Conservation (phyloP, 2,329 filamentous ascomycete species). For the Rhinocladiella mackenziei region DNA sequence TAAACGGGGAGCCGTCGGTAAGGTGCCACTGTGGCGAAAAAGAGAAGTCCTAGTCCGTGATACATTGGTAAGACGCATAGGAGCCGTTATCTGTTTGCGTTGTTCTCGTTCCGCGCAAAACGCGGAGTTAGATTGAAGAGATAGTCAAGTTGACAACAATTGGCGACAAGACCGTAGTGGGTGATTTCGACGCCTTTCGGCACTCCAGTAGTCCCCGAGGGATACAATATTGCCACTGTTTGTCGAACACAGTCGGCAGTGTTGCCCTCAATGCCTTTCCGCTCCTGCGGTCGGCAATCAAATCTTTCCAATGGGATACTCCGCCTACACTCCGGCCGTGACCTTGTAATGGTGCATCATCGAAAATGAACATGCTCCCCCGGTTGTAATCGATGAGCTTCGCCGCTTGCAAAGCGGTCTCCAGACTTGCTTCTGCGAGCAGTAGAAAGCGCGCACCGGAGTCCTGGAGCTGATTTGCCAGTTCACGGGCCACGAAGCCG, state of each 20-base stretch:
- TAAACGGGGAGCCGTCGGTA: constrained; percentile 68
- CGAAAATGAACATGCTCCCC: constrained; percentile 22
- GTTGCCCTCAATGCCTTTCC: too few species aligned
- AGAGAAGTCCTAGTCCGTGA: constrained; percentile 7
- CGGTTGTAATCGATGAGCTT: constrained; percentile 17
- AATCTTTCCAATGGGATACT: too few species aligned
- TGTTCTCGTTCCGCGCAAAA: too few species aligned
- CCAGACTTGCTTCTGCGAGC: constrained; percentile 49
- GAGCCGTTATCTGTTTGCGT: neutral
- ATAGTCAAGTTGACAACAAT: too few species aligned
- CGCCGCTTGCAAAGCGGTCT: constrained; percentile 38
- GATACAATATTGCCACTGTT: too few species aligned
- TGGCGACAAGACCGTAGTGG: constrained; percentile 49
- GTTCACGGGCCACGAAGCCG: constrained; percentile 48
- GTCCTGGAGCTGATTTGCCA: constrained; percentile 50
- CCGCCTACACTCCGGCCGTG: constrained; percentile 4
- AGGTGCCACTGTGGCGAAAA: constrained; percentile 34
- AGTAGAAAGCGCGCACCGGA: constrained; percentile 48
- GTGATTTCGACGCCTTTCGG: constrained; percentile 51
- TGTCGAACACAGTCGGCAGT: too few species aligned
- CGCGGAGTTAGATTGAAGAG: too few species aligned
- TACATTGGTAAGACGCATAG: constrained; percentile 12
- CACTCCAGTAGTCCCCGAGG: constrained; percentile 50
- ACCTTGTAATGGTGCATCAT: constrained; percentile 51
- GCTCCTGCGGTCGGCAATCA: too few species aligned